Conservation (phyloP, 73 alveolate species). For the Symbiodinium pilosum region DNA sequence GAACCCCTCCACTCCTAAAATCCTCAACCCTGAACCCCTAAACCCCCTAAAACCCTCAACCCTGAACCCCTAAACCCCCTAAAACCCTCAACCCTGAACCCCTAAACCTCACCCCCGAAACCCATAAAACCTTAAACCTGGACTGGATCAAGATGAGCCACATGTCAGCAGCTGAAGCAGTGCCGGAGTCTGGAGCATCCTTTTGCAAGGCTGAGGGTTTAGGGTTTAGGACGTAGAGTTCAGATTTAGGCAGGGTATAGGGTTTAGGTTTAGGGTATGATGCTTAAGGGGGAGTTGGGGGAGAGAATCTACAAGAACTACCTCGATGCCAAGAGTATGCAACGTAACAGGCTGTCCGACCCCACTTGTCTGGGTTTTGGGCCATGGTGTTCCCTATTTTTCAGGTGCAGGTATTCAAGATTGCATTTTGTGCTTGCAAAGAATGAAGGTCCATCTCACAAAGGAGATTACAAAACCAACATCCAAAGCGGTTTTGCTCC, state of each 20-base stretch:
- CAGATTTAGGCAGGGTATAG: neutral
- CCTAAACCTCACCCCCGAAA: neutral
- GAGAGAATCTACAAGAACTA: neutral
- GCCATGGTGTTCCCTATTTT: neutral
- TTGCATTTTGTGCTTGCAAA: no score
- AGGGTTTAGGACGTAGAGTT: neutral
- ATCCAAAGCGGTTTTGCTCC: no score
- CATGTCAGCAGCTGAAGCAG: constrained; percentile 47
- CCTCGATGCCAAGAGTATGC: no score
- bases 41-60: neutral
- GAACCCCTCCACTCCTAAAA: no score
- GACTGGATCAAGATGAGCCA: neutral
- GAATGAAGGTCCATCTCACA: no score
- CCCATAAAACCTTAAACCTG: neutral
- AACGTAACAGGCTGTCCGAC: no score
- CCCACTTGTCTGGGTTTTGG: neutral
- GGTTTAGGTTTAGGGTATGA: neutral
- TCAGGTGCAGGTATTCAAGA: neutral
- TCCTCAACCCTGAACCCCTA: neutral
- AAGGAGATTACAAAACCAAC: no score
- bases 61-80: neutral
- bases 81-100: neutral
- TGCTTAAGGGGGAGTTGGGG: neutral
- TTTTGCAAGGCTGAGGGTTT: neutral
- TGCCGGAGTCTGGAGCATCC: constrained; percentile 15